Conservation (phyloP, 1,284 basidiomycete genomes). For the Cryptococcus amylolentus region DNA sequence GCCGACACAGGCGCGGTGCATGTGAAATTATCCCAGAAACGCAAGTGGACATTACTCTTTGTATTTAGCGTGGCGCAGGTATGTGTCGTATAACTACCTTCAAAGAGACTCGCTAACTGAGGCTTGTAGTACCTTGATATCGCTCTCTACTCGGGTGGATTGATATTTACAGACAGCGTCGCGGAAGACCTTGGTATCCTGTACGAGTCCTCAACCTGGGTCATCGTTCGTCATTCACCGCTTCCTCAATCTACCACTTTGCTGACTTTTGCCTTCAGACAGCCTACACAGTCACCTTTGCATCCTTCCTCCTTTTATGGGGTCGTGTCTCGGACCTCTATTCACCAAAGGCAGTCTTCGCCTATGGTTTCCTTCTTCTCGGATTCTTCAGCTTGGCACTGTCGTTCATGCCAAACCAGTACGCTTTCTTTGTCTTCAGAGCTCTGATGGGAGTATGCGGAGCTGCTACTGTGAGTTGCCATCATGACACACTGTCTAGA, state of each 20-base stretch:
- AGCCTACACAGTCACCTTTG: constrained; percentile 7
- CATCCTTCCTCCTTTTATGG: constrained; percentile 35
- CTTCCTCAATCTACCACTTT: background rate
- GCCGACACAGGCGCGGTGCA: background rate
- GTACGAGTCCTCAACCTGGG: constrained; percentile 33
- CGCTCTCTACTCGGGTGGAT: constrained; percentile 13
- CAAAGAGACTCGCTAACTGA: constrained; percentile 3
- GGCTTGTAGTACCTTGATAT: constrained; percentile 18
- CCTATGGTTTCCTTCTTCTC: constrained; percentile 25
- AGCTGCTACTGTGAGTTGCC: constrained; percentile 29
- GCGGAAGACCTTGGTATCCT: constrained; percentile 23
- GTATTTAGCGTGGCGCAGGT: constrained; percentile 25
- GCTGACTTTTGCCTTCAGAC: constrained; percentile 4
- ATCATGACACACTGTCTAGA: constrained; percentile 37
- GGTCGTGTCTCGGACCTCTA: constrained; percentile 41
- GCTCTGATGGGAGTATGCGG: constrained; percentile 36
- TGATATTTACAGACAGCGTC: constrained; percentile 32
- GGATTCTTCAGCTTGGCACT: constrained; percentile 35
- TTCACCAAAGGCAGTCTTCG: constrained; percentile 38
- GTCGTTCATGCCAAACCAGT: constrained; percentile 36
- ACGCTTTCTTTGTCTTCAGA: constrained; percentile 39
- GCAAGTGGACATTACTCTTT: constrained; percentile 30
- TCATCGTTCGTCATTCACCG: constrained; percentile 20
- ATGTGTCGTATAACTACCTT: constrained; percentile 2
- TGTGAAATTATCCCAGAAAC: constrained; percentile 8